Percentiles rank a stretch among this genome's conserved stretches.
Evolutionary conservation across 345 rosid genomes (phyloP).

Genomic region (Syzygium oleosum): DNA sequence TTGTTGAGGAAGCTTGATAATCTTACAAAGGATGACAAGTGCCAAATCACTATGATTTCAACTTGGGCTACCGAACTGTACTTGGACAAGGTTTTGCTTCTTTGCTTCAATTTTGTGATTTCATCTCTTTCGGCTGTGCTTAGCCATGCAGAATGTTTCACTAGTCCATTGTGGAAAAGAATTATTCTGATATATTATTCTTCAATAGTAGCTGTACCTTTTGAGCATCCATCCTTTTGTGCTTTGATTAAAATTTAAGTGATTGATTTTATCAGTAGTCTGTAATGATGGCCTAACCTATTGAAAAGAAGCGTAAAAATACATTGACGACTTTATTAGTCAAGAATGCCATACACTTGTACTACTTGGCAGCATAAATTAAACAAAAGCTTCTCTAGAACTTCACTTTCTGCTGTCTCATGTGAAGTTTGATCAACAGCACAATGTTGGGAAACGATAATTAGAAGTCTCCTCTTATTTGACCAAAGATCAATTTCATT

Average conservation of each 20-base stretch:
- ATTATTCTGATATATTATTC: background rate
- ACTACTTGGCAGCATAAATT: background rate
- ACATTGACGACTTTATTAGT: background rate
- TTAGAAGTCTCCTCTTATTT: background rate
- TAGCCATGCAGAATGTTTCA: background rate
- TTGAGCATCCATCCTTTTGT: background rate
- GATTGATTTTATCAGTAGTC: background rate
- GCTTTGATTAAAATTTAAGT: background rate
- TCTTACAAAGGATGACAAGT: slow-evolving; percentile 85
- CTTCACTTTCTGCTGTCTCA: background rate
- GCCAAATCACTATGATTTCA: slow-evolving; percentile 98
- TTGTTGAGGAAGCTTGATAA: slow-evolving; percentile 91
- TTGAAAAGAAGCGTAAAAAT: background rate
- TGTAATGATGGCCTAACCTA: background rate
- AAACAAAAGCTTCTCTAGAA: background rate
- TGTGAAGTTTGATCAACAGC: background rate
- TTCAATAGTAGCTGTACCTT: background rate
- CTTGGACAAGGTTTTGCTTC: slow-evolving; percentile 82
- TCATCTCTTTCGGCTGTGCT: background rate
- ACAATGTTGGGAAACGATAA: background rate
- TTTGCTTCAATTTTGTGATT: slow-evolving; percentile 6
- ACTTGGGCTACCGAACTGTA: slow-evolving; percentile 98
- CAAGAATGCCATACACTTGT: background rate
- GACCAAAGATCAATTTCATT: background rate
- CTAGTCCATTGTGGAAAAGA: background rate